phyloP scores from a whole-genome alignment of 1,139 yeast genomes.

The Geotrichum candidum region DNA sequence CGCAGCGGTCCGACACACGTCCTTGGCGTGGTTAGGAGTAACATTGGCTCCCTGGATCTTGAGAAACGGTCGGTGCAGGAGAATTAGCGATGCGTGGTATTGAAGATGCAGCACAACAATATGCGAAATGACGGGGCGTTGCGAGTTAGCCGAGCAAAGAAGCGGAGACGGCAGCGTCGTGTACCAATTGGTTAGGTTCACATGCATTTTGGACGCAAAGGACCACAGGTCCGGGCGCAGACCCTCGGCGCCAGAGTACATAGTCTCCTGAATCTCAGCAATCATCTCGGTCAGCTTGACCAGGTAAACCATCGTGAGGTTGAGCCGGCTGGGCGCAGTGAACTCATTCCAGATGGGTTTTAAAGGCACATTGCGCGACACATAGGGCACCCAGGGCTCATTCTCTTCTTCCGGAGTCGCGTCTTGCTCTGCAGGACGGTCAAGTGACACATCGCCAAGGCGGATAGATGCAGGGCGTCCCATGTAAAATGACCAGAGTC shows the following conservation, averaged over 20 bases:
- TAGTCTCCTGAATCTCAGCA: slow-evolving; percentile 15
- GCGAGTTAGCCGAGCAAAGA: slow-evolving; percentile 17
- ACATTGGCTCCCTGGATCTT: slow-evolving; percentile 10
- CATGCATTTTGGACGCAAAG: slow-evolving; percentile 17
- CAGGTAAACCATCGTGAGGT: slow-evolving; percentile 8
- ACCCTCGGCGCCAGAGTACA: slow-evolving; percentile 9
- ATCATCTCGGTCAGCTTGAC: slow-evolving; percentile 10
- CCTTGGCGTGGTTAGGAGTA: slow-evolving; percentile 17
- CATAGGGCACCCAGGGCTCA: slow-evolving; percentile 16
- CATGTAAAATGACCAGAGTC: slow-evolving; percentile 25
- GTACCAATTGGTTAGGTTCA: slow-evolving; percentile 22
- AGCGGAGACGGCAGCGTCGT: slow-evolving; percentile 21
- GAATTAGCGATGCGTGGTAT: slow-evolving; percentile 22
- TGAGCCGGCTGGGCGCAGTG: slow-evolving; percentile 9
- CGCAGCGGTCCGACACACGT: slow-evolving; percentile 17
- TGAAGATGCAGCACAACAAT: slow-evolving; percentile 22
- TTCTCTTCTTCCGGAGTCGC: slow-evolving; percentile 2
- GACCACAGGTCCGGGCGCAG: slow-evolving; percentile 3
- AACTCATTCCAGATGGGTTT: slow-evolving; percentile 13
- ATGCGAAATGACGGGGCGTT: slow-evolving; percentile 19
- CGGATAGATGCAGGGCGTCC: slow-evolving; percentile 25
- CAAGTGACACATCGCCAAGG: slow-evolving; percentile 21
- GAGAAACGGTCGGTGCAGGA: slow-evolving; percentile 23
- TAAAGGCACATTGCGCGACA: slow-evolving; percentile 1
- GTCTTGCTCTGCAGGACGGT: slow-evolving; percentile 10